These are phyloP conservation scores for Penicillium paxilli DNA, from an alignment of 495 filamentous ascomycete species.

Conservation along the genomic window DNA sequence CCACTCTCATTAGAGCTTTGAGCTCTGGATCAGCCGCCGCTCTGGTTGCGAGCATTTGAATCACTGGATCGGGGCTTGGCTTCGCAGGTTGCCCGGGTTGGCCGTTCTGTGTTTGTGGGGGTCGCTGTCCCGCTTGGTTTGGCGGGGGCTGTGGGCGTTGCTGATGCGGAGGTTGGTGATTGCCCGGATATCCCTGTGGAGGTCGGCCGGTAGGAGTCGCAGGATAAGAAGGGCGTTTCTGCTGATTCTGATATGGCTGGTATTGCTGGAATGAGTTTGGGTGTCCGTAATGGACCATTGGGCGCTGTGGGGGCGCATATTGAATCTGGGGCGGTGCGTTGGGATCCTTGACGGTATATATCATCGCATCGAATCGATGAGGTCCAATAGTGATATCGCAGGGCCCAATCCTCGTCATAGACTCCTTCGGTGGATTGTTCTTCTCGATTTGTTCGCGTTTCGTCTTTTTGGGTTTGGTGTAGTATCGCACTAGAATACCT, in stretches of 20 bases:
- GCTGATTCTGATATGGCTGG: slow-evolving; percentile 46
- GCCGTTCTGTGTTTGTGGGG: slow-evolving; percentile 33
- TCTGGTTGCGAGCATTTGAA: slow-evolving; percentile 84
- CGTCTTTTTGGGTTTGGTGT: slow-evolving; percentile 84
- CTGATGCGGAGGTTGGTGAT: slow-evolving; percentile 30
- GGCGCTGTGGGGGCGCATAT: slow-evolving; percentile 51
- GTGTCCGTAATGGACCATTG: slow-evolving; percentile 71
- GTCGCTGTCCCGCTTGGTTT: slow-evolving; percentile 32
- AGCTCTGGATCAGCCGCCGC: slow-evolving; percentile 83
- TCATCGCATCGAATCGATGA: slow-evolving; percentile 82
- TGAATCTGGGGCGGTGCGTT: slow-evolving; percentile 50
- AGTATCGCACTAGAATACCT: slow-evolving; percentile 89
- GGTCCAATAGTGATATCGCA: slow-evolving; percentile 85
- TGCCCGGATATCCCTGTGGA: slow-evolving; percentile 27
- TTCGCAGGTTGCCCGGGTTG: slow-evolving; percentile 42
- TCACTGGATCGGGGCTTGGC: slow-evolving; percentile 83
- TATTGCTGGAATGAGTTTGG: slow-evolving; percentile 54
- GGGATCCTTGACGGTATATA: slow-evolving; percentile 81
- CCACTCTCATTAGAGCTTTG: slow-evolving; percentile 95
- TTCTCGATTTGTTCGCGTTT: slow-evolving; percentile 69
- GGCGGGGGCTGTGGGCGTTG: slow-evolving; percentile 28
- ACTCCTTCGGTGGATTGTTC: slow-evolving; percentile 82
- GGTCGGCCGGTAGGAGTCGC: slow-evolving; percentile 28
- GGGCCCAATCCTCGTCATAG: slow-evolving; percentile 79
- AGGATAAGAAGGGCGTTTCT: slow-evolving; percentile 33